A percentile compares a stretch with the other conserved stretches of the same genome.
Conservation (phyloP, 345 rosid species). For the Gossypium raimondii region DNA sequence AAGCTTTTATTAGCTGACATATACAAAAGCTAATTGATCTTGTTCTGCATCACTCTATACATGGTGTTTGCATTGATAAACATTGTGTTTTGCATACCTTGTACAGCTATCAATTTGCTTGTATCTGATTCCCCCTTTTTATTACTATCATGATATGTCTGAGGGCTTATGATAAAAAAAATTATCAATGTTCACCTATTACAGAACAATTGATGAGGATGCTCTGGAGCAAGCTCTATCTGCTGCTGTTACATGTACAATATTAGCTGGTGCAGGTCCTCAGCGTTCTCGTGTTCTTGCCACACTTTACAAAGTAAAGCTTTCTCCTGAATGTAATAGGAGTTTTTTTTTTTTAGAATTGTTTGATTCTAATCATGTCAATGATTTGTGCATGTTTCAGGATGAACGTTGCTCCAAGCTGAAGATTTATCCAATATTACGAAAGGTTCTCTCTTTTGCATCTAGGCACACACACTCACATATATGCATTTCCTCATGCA, state of each 20-base stretch:
- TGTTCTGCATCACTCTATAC: neutral
- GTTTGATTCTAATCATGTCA: slow-evolving; percentile 1
- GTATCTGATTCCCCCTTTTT: neutral
- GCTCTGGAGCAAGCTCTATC: slow-evolving; percentile 90
- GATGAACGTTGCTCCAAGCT: slow-evolving; percentile 96
- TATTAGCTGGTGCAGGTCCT: slow-evolving; percentile 98
- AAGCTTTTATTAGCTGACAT: neutral
- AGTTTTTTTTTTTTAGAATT: neutral
- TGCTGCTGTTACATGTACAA: slow-evolving; percentile 96
- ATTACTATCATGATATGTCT: neutral
- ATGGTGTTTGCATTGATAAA: neutral
- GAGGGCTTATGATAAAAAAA: neutral
- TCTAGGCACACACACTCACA: neutral
- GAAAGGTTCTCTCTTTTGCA: slow-evolving; percentile 50
- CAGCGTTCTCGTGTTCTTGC: slow-evolving; percentile 96
- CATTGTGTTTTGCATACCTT: neutral
- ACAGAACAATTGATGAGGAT: slow-evolving; percentile 42
- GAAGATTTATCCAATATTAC: slow-evolving; percentile 93
- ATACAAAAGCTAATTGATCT: neutral
- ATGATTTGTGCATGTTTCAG: slow-evolving; percentile 42
- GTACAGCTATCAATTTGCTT: neutral
- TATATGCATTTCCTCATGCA: neutral
- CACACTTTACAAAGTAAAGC: slow-evolving; percentile 70
- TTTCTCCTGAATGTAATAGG: neutral
- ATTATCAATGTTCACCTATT: slow-evolving; percentile 2